Percentiles rank a stretch among this genome's conserved stretches.
phyloP scores from a whole-genome alignment of 192 early-diverging fungal genomes.

The Diversispora epigaea region DNA sequence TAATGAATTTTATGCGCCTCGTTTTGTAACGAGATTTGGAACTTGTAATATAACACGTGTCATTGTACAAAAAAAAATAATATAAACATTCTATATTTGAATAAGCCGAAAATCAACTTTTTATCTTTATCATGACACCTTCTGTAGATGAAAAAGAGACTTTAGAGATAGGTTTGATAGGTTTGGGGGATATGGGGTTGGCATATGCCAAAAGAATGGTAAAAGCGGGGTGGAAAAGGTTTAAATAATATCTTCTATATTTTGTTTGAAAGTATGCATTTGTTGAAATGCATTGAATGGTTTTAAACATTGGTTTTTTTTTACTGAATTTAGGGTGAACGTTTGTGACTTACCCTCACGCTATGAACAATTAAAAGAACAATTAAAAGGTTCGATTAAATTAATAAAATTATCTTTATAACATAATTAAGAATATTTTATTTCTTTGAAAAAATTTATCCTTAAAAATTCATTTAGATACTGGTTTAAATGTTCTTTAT shows the following conservation, averaged over 20 bases:
- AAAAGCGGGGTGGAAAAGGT: conserved; percentile 80
- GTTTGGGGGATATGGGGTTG: conserved; percentile 93
- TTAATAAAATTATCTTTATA: conserved; percentile 16
- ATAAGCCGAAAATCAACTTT: too few relatives aligned
- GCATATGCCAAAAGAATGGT: conserved; percentile 77
- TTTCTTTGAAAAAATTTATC: neutral
- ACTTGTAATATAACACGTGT: too few relatives aligned
- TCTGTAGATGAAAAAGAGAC: conserved; percentile 43
- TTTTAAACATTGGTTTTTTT: neutral
- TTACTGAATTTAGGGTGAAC: conserved; percentile 59
- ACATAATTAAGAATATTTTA: neutral
- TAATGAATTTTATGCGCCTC: too few relatives aligned
- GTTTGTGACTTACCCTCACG: conserved; percentile 83
- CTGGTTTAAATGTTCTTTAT: conserved; percentile 58
- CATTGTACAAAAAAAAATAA: too few relatives aligned
- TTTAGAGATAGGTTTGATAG: conserved; percentile 87
- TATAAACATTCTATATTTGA: too few relatives aligned
- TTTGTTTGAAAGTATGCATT: too few relatives aligned
- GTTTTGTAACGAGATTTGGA: too few relatives aligned
- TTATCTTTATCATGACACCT: neutral
- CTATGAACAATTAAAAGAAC: conserved; percentile 64
- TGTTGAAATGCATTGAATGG: neutral
- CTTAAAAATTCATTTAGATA: conserved; percentile 33
- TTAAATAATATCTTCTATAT: conserved; percentile 5
- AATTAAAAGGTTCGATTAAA: conserved; percentile 51